Evolutionary conservation across 495 filamentous ascomycete genomes (phyloP), one percentile per base, ranked within the genome.

Genomic region (Penicillium tannophilum): DNA sequence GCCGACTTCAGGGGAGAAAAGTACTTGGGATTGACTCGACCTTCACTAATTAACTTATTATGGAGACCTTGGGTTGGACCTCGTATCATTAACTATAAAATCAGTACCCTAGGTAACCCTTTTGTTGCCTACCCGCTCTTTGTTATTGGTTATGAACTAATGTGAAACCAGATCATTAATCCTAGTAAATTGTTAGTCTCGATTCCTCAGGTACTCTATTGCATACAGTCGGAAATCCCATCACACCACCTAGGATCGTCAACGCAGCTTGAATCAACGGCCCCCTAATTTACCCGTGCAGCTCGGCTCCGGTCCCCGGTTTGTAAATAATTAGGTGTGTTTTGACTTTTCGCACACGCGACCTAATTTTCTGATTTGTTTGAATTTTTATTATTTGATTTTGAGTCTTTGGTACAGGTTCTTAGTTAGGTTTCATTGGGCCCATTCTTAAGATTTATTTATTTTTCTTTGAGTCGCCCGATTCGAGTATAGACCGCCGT

Each of bases 261-360:
- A 52, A 63, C 63, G 63, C 65, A 68, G 64, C 52, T 63, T 46
- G 9, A 58, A 51, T 41, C 55, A 62, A 62, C 55, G 54, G 55
- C n/a, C 58, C 63, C 63, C 63, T 68, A 69, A 69, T 66, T 66
- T 61, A 58, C 58, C 52, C 51, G 57, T 60, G 52, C 52, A 60
- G 50, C 41, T 52, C 53, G 53, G 53, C 41, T 46, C 41, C 26
- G 42, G 41, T 45, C 24, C 53, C 53, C 42, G 52, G 4, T 41
- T 55, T 16, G 26, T 46, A 46, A 33, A 9, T 30, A 46, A 31
- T 58, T 51, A 33, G 28, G 20, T 47, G 28, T 47, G 39, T 48
- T 52, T 54, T 47, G 39, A 36, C 35, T 54, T 47, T 39, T 49
- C 49, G 11, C 26, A 42, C 50, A 54, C 54, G 54, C 47, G 54